Percentiles rank a stretch among this genome's conserved stretches.
phyloP scores from a whole-genome alignment of 1,139 yeast species.

The Kazachstania sp. region DNA sequence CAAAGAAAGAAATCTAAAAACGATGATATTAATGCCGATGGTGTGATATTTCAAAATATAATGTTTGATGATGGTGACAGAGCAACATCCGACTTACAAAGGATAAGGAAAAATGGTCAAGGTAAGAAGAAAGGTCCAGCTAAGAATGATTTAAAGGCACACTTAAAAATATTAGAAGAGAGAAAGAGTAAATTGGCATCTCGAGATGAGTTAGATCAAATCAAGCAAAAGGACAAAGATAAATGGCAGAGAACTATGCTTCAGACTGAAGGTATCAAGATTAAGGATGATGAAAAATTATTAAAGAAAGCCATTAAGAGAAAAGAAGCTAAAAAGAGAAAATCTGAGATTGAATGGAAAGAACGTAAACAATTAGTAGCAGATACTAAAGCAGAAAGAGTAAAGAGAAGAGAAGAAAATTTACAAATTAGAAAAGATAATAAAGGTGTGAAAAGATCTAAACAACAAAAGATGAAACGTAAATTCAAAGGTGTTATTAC shows the following conservation, averaged over 20 bases:
- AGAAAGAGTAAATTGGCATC: constrained; percentile 57
- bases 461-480: constrained; percentile 57
- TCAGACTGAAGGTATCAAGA: constrained; percentile 81
- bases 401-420: constrained; percentile 83
- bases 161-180: constrained; percentile 63
- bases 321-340: constrained; percentile 70
- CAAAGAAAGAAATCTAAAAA: constrained; percentile 32
- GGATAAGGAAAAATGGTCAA: constrained; percentile 41
- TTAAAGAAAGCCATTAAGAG: constrained; percentile 78
- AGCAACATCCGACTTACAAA: constrained; percentile 67
- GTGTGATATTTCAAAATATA: constrained; percentile 71
- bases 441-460: constrained; percentile 63
- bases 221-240: constrained; percentile 55
- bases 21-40: constrained; percentile 33
- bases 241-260: constrained; percentile 80
- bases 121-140: constrained; percentile 66
- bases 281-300: constrained; percentile 83
- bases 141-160: constrained; percentile 76
- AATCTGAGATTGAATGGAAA: constrained; percentile 77
- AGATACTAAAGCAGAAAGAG: constrained; percentile 64
- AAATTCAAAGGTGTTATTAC: constrained; percentile 47
- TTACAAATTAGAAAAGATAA: constrained; percentile 71
- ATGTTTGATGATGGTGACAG: constrained; percentile 75
- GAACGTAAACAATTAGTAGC: constrained; percentile 76
- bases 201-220: constrained; percentile 57